Conservation (phyloP, 2,329 filamentous ascomycete genomes). For the Fusarium sp. region DNA sequence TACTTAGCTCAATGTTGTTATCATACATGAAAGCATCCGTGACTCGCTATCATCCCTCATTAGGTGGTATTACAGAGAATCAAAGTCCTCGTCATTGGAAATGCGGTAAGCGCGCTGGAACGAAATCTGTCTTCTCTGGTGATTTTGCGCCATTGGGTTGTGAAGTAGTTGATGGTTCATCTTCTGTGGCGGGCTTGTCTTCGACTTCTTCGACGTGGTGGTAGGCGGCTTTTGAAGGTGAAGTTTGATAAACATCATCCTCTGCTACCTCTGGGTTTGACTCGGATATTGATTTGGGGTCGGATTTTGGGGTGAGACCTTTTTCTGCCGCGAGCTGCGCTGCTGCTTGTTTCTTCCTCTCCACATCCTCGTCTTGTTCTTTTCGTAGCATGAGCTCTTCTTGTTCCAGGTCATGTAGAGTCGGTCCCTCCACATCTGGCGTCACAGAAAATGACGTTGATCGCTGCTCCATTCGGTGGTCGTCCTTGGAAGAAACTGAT, state of each 20-base stretch:
- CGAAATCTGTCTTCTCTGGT: slow-evolving; percentile 50
- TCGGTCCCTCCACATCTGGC: slow-evolving; percentile 51
- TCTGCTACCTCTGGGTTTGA: slow-evolving; percentile 43
- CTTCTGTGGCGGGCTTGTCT: background rate
- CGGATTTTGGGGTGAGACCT: slow-evolving; percentile 50
- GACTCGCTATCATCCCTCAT: slow-evolving; percentile 13
- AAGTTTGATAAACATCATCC: slow-evolving; percentile 43
- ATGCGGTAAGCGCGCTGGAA: slow-evolving; percentile 66
- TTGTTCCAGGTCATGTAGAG: slow-evolving; percentile 59
- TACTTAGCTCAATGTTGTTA: slow-evolving; percentile 35
- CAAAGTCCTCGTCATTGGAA: slow-evolving; percentile 52
- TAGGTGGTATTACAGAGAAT: slow-evolving; percentile 27
- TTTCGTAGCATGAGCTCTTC: slow-evolving; percentile 61
- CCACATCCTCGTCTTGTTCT: slow-evolving; percentile 63
- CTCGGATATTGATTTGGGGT: slow-evolving; percentile 16
- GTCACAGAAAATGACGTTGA: slow-evolving; percentile 44
- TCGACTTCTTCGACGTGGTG: slow-evolving; percentile 16
- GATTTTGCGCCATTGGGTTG: slow-evolving; percentile 8
- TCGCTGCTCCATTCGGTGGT: slow-evolving; percentile 38
- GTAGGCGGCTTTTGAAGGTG: slow-evolving; percentile 10
- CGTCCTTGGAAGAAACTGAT: slow-evolving; percentile 50
- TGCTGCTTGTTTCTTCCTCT: slow-evolving; percentile 62
- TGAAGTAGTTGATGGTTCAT: slow-evolving; percentile 31
- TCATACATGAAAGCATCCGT: slow-evolving; percentile 36
- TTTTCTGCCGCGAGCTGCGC: slow-evolving; percentile 58